A percentile compares a stretch with the other conserved stretches of the same genome.
Evolutionary conservation across 345 rosid genomes (phyloP).

Genomic region (Eucalyptus erythrocorys): DNA sequence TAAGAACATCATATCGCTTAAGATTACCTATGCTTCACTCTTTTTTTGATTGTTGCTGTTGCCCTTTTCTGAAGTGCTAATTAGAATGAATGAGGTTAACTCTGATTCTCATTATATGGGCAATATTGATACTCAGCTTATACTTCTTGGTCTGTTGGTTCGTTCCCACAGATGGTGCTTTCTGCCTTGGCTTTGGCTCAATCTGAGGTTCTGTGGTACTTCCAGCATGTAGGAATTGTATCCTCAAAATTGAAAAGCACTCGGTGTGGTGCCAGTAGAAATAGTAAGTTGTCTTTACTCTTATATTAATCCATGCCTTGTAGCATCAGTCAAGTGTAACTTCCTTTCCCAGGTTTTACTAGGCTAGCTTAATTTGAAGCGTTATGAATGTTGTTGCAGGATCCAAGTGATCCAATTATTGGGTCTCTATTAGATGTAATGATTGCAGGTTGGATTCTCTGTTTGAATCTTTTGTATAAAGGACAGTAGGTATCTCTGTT

Average conservation of each 20-base stretch:
- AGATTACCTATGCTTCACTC: background rate
- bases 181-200: conserved; percentile 94
- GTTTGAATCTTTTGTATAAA: background rate
- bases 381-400: conserved; percentile 31
- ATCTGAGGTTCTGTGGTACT: conserved; percentile 93
- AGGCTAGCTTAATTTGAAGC: background rate
- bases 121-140: too few relatives aligned
- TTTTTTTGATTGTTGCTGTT: background rate
- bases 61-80: background rate
- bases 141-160: too few relatives aligned
- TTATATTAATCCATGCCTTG: background rate
- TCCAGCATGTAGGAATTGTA: conserved; percentile 88
- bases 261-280: conserved; percentile 66
- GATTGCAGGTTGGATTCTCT: conserved; percentile 65
- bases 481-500: background rate
- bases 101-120: too few relatives aligned
- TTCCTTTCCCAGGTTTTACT: background rate
- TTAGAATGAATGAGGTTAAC: too few relatives aligned
- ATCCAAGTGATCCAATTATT: conserved; percentile 94
- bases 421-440: conserved; percentile 91
- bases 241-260: conserved; percentile 69
- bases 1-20: background rate
- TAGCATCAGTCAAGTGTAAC: background rate
- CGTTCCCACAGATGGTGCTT: too few relatives aligned
- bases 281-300: conserved; percentile 36